Base-by-base conservation (phyloP, 2,329 filamentous ascomycete species). In the Colletotrichum sp. region DNA sequence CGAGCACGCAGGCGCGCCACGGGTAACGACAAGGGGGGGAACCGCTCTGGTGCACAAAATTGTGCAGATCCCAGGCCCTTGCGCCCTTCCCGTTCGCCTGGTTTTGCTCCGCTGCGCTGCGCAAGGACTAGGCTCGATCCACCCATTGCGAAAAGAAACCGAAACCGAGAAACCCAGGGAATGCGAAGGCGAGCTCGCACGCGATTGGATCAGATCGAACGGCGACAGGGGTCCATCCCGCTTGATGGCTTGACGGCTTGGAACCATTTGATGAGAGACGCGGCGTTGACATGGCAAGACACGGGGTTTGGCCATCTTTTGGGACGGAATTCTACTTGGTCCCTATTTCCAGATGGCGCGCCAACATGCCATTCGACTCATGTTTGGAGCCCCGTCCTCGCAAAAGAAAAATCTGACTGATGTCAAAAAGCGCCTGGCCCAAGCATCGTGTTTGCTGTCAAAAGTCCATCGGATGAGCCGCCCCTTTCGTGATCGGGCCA, bases 121-220 rank as follows among this genome's bases (percentile, higher is more conserved):
- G 43, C 56, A 15, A 12, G 43, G 43, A 8, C 52, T 58, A 52
- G 55, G 18, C 67, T 32, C 60, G 34, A 66, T 66, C 28, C 55
- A 30, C 39, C 16, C 27, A 39, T n/a, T 13, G 43, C n/a, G 18
- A 48, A 52, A 55, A 62, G 67, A 74, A 55, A 66, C 39, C 72
- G 72, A 74, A 58, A 71, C 34, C 71, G 71, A 74, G 66, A 66
- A 64, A 52, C 66, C 60, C 22, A 52, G 22, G 13, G 27, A 66
- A 61, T 39, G 58, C 71, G 66, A 74, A 25, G 32, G 30, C 71
- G 66, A 66, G 48, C 48, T 22, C 15, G 18, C 15, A 10, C 39
- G 34, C 71, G 66, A 74, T 74, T 74, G 71, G 71, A n/a, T 32
- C 22, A 36, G 32, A 6, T 9, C 27, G 22, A 66, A 66, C 22